These are phyloP conservation scores for Phytophthora ramorum DNA, from an alignment of 352 stramenopile species.

Conservation along the genomic window DNA sequence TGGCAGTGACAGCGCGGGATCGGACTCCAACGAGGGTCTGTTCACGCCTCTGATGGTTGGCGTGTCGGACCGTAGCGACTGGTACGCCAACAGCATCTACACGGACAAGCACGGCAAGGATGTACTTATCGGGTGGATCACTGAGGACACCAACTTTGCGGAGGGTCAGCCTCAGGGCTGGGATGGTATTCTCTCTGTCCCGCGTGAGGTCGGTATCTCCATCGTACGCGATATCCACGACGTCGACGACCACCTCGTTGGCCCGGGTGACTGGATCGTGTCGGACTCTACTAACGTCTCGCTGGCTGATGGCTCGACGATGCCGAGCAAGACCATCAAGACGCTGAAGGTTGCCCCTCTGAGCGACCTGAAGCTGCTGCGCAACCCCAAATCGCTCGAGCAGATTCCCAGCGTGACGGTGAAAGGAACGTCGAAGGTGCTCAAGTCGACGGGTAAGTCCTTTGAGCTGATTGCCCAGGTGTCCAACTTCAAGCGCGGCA, in stretches of 20 bases:
- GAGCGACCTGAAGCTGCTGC: constrained; percentile 51
- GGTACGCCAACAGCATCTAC: constrained; percentile 77
- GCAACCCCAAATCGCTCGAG: constrained; percentile 46
- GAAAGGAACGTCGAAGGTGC: constrained; percentile 34
- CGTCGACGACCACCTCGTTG: constrained; percentile 47
- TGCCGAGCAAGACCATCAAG: constrained; percentile 70
- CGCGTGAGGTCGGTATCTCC: constrained; percentile 54
- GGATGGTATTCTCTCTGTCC: constrained; percentile 72
- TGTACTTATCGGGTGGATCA: constrained; percentile 76
- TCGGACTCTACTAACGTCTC: constrained; percentile 40
- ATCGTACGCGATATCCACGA: constrained; percentile 66
- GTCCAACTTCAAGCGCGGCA: constrained; percentile 42
- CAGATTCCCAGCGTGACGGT: constrained; percentile 32
- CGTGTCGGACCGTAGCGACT: constrained; percentile 66
- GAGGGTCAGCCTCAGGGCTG: constrained; percentile 65
- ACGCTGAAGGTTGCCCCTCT: constrained; percentile 58
- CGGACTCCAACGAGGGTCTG: constrained; percentile 35
- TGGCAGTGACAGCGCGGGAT: constrained; percentile 19
- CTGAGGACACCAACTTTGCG: constrained; percentile 58
- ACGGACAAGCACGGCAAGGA: constrained; percentile 64
- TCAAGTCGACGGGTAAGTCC: constrained; percentile 52
- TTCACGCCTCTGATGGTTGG: constrained; percentile 69
- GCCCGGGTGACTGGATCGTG: constrained; percentile 67
- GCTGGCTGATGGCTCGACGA: constrained; percentile 25
- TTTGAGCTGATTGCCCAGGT: constrained; percentile 64